Conservation (phyloP, 179 eudicot genomes). For the Beta lomatogona region DNA sequence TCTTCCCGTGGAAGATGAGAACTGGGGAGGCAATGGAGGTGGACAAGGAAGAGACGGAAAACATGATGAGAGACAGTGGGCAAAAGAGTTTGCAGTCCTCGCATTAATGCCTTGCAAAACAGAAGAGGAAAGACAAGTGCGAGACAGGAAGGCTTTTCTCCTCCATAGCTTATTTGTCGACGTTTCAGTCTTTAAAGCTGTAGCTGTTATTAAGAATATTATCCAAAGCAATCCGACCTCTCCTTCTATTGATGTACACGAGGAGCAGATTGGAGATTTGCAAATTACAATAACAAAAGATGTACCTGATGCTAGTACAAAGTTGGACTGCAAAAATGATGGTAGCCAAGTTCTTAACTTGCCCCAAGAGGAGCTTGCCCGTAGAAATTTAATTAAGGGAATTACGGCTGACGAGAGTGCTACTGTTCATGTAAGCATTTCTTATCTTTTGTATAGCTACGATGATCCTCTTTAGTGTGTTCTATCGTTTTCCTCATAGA, state of each 20-base stretch:
- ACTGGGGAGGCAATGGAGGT: slow-evolving; percentile 92
- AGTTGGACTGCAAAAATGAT: slow-evolving; percentile 73
- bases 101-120: slow-evolving; percentile 94
- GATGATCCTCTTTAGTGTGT: neutral
- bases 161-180: slow-evolving; percentile 89
- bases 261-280: slow-evolving; percentile 67
- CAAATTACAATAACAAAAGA: slow-evolving; percentile 54
- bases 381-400: slow-evolving; percentile 81
- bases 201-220: slow-evolving; percentile 52
- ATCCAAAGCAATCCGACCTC: slow-evolving; percentile 34
- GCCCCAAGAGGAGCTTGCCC: slow-evolving; percentile 66
- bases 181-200: slow-evolving; percentile 73
- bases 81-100: slow-evolving; percentile 66
- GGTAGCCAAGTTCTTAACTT: slow-evolving; percentile 69
- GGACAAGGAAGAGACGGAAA: slow-evolving; percentile 72
- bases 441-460: neutral
- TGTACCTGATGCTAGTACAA: slow-evolving; percentile 63
- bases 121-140: slow-evolving; percentile 70
- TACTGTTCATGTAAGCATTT: slow-evolving; percentile 68
- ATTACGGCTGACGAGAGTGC: slow-evolving; percentile 90
- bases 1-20: slow-evolving; percentile 80
- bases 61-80: slow-evolving; percentile 69
- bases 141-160: slow-evolving; percentile 84
- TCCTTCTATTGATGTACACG: slow-evolving; percentile 33
- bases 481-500: neutral